These are phyloP conservation scores for Pneumocystis carinii DNA, from an alignment of 1,139 yeast species.

Conservation along the genomic window DNA sequence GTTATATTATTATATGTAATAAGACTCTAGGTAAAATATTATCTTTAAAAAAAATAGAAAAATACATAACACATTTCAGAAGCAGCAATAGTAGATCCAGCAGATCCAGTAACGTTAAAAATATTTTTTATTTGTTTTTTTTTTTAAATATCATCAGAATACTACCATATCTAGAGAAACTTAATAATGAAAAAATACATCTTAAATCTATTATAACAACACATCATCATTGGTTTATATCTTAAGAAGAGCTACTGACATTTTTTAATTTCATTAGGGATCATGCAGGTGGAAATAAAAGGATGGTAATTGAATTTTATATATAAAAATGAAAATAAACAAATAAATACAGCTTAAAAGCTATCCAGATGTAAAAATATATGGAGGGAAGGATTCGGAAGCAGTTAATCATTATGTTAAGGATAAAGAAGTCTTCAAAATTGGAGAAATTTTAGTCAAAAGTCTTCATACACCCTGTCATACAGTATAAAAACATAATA, in stretches of 20 bases:
- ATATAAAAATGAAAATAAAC: not conserved
- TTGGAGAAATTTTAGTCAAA: constrained; percentile 54
- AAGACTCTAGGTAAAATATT: not conserved
- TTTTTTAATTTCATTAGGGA: constrained; percentile 86
- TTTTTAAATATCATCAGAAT: constrained; percentile 17
- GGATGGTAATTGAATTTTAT: constrained; percentile 20
- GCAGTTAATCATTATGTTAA: constrained; percentile 52
- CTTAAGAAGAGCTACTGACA: not conserved
- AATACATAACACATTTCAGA: constrained; percentile 23
- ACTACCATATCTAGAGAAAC: constrained; percentile 28
- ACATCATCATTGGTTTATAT: not conserved
- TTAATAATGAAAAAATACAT: constrained; percentile 26
- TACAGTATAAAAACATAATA: constrained; percentile 61
- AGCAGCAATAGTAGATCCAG: constrained; percentile 83
- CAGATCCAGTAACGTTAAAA: constrained; percentile 53
- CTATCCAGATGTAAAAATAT: constrained; percentile 48
- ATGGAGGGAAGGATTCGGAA: constrained; percentile 75
- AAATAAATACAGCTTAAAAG: constrained; percentile 17
- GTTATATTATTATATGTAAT: not conserved
- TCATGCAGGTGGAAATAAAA: constrained; percentile 72
- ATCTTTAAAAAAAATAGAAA: not conserved
- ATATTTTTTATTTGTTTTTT: not conserved
- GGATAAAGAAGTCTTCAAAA: constrained; percentile 31
- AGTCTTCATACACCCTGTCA: constrained; percentile 96
- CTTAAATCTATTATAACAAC: constrained; percentile 60